Evolutionary conservation across 2,329 filamentous ascomycete genomes (phyloP).

Genomic region (Hymenotorrendiella dingleyae): DNA sequence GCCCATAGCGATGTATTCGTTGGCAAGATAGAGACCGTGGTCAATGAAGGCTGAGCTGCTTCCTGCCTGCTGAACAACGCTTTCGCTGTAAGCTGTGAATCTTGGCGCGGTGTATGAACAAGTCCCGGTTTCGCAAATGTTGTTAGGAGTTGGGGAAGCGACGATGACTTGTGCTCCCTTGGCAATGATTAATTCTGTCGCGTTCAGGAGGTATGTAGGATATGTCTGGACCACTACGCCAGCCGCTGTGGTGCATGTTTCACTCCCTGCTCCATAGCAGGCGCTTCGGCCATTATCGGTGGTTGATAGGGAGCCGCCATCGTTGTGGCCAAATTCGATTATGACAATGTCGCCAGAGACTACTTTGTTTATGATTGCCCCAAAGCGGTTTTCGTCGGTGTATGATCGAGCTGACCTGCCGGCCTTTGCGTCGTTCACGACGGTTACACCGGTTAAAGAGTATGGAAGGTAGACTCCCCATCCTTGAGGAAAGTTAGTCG

Average conservation of each 20-base stretch:
- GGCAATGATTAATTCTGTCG: constrained; percentile 29
- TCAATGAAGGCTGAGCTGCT: constrained; percentile 47
- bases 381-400: constrained; percentile 60
- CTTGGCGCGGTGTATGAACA: constrained; percentile 42
- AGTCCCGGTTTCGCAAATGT: constrained; percentile 51
- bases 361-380: constrained; percentile 43
- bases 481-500: constrained; percentile 37
- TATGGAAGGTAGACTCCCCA: constrained; percentile 58
- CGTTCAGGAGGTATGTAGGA: constrained; percentile 24
- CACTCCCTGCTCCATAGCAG: constrained; percentile 41
- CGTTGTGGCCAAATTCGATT: constrained; percentile 61
- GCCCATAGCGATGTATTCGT: constrained; percentile 44
- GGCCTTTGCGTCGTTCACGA: constrained; percentile 59
- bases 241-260: constrained; percentile 38
- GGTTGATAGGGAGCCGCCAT: constrained; percentile 47
- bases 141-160: constrained; percentile 56
- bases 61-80: constrained; percentile 35
- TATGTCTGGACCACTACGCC: constrained; percentile 42
- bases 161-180: constrained; percentile 59
- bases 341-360: constrained; percentile 42
- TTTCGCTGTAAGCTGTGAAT: constrained; percentile 51
- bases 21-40: constrained; percentile 49
- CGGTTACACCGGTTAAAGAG: constrained; percentile 40
- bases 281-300: constrained; percentile 57
- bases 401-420: constrained; percentile 63